These are phyloP conservation scores for Conticribra weissflogii DNA, from an alignment of 108 stramenopile genomes.

Conservation along the genomic window DNA sequence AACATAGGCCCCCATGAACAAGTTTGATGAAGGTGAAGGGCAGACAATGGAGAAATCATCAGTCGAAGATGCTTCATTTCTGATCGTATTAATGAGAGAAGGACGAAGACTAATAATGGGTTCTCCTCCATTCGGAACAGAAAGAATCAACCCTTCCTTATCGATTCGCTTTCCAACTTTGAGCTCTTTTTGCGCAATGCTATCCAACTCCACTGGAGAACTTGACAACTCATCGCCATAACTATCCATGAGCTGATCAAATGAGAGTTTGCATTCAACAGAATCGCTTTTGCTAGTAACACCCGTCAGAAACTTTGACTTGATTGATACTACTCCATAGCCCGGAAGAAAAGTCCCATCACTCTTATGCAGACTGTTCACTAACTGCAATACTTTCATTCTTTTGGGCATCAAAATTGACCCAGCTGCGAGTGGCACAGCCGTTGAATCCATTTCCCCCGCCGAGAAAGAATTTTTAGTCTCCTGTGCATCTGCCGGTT, in stretches of 20 bases:
- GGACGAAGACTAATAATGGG: conserved; percentile 74
- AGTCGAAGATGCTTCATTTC: conserved; percentile 21
- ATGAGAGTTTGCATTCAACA: conserved; percentile 83
- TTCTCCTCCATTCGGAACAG: conserved; percentile 56
- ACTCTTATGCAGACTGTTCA: conserved; percentile 49
- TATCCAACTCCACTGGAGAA: conserved; percentile 64
- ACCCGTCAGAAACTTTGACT: conserved; percentile 70
- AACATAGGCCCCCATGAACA: conserved; percentile 73
- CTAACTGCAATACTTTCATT: conserved; percentile 78
- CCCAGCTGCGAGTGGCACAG: conserved; percentile 56
- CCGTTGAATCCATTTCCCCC: conserved; percentile 22
- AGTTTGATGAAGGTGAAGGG: conserved; percentile 54
- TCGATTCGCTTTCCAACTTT: conserved; percentile 81
- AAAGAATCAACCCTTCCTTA: conserved; percentile 68
- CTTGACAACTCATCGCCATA: conserved; percentile 61
- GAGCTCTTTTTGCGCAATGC: conserved; percentile 52
- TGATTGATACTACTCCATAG: conserved; percentile 79
- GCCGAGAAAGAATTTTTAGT: neutral
- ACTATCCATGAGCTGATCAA: conserved; percentile 75
- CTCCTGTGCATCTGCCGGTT: conserved; percentile 1
- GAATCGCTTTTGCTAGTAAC: conserved; percentile 21
- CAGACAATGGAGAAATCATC: conserved; percentile 42
- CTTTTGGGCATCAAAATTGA: conserved; percentile 67
- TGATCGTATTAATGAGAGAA: conserved; percentile 56
- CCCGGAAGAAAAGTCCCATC: conserved; percentile 67